Base-by-base conservation (phyloP, 2,329 filamentous ascomycete genomes). In the Talaromyces sp. region DNA sequence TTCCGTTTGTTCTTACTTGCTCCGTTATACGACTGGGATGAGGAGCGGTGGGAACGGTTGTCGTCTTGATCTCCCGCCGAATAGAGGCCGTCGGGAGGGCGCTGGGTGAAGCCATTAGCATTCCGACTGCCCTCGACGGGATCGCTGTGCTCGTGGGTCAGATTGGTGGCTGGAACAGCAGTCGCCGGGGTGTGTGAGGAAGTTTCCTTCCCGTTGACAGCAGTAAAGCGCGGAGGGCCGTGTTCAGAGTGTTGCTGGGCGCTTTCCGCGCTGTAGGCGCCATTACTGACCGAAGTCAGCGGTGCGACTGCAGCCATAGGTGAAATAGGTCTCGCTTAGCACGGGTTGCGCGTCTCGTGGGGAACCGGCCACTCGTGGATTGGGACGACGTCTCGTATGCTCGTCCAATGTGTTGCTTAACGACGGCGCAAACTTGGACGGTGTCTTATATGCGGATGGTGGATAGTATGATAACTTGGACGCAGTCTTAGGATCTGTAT, bases 1-100 rank as follows among this genome's bases (percentile, higher is more conserved):
- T 92, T 93, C 62, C 82, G 74, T 66, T 82, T 83, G 69, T 86
- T 85, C 75, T 88, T 89, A 65, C 66, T 67, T 61, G 65, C 61
- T 19, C 61, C 55, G 44, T 62, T 59, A 15, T 65, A 53, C 51
- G 65, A 61, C 13, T 65, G 63, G n/a, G 72, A 70, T 2, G 68
- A 66, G 1, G 71, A 72, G 33, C 63, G 67, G 47, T 65, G 70
- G 19, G 69, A 69, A 30, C 55, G 57, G 56, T 58, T 62, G 56
- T 69, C 66, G 13, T 70, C 68, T 57, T 67, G 69, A 56, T 69
- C 66, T 44, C 66, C 62, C 59, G 60, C 57, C 10, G 59, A 30
- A 58, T 47, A 77, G 65, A 81, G 79, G 64, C 82, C 82, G n/a
- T 84, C 77, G 65, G 80, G 79, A 32, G 77, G 82, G 63, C 83